phyloP scores from a whole-genome alignment of 805 yeast species.

The Candida corydali region DNA sequence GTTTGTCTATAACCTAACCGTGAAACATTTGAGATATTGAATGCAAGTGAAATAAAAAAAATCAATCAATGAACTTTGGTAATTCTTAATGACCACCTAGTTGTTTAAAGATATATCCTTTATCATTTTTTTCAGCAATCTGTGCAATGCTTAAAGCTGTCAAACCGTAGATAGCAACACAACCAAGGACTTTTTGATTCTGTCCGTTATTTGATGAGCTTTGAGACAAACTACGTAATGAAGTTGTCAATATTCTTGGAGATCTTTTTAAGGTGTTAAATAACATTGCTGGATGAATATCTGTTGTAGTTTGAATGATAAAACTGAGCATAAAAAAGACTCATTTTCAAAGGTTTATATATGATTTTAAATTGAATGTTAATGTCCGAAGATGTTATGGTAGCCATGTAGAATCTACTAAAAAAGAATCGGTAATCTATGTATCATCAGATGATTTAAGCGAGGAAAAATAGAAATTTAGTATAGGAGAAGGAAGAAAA shows the following conservation, averaged over 20 bases:
- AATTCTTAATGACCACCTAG: slow-evolving; percentile 15
- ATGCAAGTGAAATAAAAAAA: background rate
- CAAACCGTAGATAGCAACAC: slow-evolving; percentile 13
- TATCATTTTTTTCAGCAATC: slow-evolving; percentile 26
- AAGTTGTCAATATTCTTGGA: background rate
- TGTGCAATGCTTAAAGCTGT: slow-evolving; percentile 26
- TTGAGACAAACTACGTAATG: slow-evolving; percentile 4
- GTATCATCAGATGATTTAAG: slow-evolving; percentile 2
- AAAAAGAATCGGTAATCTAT: no score
- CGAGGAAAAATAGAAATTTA: no score
- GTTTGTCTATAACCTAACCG: background rate
- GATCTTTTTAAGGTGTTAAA: background rate
- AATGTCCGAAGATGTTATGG: background rate
- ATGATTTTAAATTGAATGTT: background rate
- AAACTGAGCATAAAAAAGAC: no score
- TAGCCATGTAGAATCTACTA: background rate
- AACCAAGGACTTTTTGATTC: slow-evolving; percentile 8
- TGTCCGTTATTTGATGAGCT: background rate
- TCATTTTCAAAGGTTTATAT: background rate
- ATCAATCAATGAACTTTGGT: no score
- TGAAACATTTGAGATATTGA: no score
- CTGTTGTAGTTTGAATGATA: no score
- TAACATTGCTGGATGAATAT: background rate
- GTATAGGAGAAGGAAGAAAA: no score
- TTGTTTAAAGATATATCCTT: slow-evolving; percentile 27